phyloP scores from a whole-genome alignment of 768 basidiomycete genomes.

The Tylopilus subfusipes region DNA sequence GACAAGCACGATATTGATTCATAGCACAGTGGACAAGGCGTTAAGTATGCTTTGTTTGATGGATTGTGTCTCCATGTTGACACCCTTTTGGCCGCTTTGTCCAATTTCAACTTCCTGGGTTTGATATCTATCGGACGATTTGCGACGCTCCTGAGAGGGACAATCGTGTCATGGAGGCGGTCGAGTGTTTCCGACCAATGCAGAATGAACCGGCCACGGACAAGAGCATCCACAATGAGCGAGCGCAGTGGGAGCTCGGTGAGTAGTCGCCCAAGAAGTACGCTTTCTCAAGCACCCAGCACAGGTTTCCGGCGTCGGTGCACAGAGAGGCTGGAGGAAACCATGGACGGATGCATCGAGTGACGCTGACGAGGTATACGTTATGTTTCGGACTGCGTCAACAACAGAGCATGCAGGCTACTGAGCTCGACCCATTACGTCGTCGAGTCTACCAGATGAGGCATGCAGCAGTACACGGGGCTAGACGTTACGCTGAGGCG shows the following conservation, averaged over 20 bases:
- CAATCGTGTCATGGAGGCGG: neutral
- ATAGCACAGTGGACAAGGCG: neutral
- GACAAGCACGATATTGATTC: neutral
- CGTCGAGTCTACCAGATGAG: constrained; percentile 2
- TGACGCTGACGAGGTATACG: neutral
- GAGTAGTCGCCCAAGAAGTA: neutral
- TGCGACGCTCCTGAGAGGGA: neutral
- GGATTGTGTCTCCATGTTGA: neutral
- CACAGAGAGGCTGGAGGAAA: neutral
- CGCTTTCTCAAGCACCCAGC: no score
- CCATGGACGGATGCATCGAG: no score
- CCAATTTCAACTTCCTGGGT: constrained; percentile 6
- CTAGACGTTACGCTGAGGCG: neutral
- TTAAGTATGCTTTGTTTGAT: neutral
- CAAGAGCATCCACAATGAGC: neutral
- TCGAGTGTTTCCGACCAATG: constrained; percentile 2
- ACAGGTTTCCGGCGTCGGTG: constrained; percentile 5
- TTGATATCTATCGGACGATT: neutral
- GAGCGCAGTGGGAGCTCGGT: constrained; percentile 4
- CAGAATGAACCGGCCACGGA: neutral
- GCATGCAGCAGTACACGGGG: neutral
- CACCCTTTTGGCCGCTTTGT: neutral
- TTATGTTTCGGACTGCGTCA: neutral
- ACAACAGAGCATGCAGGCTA: neutral
- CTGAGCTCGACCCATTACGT: neutral